Percentiles rank a stretch among this genome's conserved stretches.
Evolutionary conservation across 1,284 basidiomycete genomes (phyloP).

Genomic region (Sanguinoderma infundibulare): DNA sequence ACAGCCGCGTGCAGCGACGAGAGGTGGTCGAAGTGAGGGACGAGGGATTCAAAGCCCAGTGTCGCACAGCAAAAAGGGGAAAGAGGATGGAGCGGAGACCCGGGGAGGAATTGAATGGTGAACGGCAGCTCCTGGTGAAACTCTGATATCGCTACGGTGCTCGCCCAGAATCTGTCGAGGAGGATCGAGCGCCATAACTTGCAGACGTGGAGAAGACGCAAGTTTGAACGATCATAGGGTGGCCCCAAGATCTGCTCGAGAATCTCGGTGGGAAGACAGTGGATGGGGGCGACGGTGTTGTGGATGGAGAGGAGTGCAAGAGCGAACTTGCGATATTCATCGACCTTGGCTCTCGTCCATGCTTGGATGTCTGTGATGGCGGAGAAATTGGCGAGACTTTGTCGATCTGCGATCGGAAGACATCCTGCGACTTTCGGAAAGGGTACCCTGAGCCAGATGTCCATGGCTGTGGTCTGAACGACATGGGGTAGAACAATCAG

Average conservation of each 20-base stretch:
- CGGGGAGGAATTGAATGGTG: neutral
- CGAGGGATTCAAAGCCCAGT: neutral
- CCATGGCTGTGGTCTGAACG: no score
- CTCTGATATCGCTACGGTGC: neutral
- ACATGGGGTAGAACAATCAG: no score
- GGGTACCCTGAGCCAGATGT: no score
- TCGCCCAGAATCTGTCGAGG: neutral
- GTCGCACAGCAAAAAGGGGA: neutral
- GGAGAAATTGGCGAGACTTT: no score
- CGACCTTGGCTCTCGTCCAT: no score
- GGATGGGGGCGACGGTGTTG: neutral
- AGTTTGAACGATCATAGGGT: neutral
- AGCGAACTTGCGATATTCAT: neutral
- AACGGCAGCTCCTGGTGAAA: neutral
- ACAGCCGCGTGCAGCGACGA: neutral
- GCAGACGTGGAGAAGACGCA: neutral
- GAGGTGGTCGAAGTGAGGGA: neutral
- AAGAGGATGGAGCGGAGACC: neutral
- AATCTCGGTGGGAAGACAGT: neutral
- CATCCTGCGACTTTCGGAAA: no score
- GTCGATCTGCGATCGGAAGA: no score
- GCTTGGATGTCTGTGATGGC: no score
- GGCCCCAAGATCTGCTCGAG: neutral
- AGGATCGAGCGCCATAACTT: neutral
- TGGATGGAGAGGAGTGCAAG: neutral